Evolutionary conservation across 441 rosid genomes (phyloP).

Genomic region (Euphorbia celastroides): DNA sequence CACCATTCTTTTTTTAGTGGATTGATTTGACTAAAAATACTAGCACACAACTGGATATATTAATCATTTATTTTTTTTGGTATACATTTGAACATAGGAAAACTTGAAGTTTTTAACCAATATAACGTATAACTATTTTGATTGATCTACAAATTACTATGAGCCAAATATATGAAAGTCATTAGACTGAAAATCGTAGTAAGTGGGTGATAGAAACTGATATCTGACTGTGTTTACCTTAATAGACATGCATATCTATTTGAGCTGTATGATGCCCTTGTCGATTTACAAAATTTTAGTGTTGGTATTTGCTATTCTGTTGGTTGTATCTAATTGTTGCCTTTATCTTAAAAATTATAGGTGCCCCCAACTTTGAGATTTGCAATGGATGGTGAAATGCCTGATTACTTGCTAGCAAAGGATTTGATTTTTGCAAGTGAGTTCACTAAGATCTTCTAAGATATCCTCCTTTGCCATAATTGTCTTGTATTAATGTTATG

Average conservation of each 20-base stretch:
- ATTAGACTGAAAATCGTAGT: background rate
- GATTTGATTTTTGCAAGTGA: slow-evolving; percentile 96
- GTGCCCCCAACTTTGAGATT: slow-evolving; percentile 94
- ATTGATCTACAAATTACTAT: background rate
- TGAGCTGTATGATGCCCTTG: background rate
- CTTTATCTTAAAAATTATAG: slow-evolving; percentile 35
- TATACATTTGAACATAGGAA: background rate
- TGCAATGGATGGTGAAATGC: slow-evolving; percentile 97
- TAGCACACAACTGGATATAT: background rate
- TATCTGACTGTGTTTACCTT: background rate
- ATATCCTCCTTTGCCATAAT: too few relatives aligned
- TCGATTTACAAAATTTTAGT: background rate
- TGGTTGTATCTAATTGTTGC: slow-evolving; percentile 5
- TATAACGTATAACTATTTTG: background rate
- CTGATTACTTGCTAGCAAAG: slow-evolving; percentile 79
- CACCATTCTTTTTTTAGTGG: too few relatives aligned
- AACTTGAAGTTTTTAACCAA: too few relatives aligned
- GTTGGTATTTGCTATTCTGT: slow-evolving; percentile 4
- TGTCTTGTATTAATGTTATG: background rate
- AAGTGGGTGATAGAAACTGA: background rate
- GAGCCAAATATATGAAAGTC: background rate
- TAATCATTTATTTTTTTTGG: background rate
- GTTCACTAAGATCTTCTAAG: slow-evolving; percentile 19
- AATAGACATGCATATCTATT: background rate
- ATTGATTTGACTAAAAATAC: too few relatives aligned